phyloP scores from a whole-genome alignment of 116 monocot species.

The Dioscorea cayenensis region DNA sequence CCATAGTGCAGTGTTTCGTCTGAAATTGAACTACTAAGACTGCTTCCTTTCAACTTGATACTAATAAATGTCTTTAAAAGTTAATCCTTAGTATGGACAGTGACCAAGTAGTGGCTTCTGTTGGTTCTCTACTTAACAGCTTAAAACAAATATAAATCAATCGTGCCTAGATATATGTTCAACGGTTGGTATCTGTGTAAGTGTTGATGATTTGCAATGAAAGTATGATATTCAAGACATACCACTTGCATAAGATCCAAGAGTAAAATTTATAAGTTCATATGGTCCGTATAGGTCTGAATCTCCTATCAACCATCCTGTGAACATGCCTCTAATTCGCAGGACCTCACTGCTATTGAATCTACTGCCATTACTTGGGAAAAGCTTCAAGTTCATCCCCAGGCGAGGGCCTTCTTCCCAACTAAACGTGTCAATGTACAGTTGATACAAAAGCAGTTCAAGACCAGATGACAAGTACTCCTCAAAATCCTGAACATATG shows the following conservation, averaged over 20 bases:
- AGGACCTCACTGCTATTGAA: slow-evolving; percentile 67
- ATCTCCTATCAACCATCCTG: slow-evolving; percentile 61
- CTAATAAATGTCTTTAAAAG: too few species aligned
- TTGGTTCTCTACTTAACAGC: too few species aligned
- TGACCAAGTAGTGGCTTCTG: too few species aligned
- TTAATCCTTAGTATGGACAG: too few species aligned
- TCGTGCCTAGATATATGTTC: too few species aligned
- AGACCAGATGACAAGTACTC: slow-evolving; percentile 47
- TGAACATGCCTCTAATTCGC: slow-evolving; percentile 38
- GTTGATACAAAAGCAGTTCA: slow-evolving; percentile 42
- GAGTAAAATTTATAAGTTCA: slow-evolving; percentile 74
- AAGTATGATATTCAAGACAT: slow-evolving; percentile 14
- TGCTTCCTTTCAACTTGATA: too few species aligned
- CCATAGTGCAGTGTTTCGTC: too few species aligned
- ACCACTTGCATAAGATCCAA: slow-evolving; percentile 55
- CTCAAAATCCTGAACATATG: slow-evolving; percentile 51
- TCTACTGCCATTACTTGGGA: slow-evolving; percentile 33
- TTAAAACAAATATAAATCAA: too few species aligned
- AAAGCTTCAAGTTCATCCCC: slow-evolving; percentile 68
- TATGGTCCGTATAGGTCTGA: slow-evolving; percentile 82
- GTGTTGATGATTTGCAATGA: too few species aligned
- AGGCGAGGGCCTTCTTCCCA: slow-evolving; percentile 89
- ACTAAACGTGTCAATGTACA: slow-evolving; percentile 36
- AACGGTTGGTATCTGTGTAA: too few species aligned
- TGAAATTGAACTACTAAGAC: too few species aligned